A percentile compares a stretch with the other conserved stretches of the same genome.
Conservation (phyloP, 805 yeast species). For the Nakazawaea wickerhamii region DNA sequence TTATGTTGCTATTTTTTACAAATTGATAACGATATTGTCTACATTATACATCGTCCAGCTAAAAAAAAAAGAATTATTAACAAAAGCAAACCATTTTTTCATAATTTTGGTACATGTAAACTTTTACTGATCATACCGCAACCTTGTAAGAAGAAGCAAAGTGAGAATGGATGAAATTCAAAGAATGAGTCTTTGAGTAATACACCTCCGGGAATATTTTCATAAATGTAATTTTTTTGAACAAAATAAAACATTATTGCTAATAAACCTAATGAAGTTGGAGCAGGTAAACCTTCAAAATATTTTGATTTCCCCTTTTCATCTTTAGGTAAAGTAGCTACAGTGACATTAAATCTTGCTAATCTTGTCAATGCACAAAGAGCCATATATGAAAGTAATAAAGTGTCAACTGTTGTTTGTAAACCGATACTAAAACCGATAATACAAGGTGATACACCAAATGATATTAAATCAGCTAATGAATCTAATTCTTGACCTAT, state of each 20-base stretch:
- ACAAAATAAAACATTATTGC: conserved; percentile 66
- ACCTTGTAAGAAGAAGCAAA: conserved; percentile 71
- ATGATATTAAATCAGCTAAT: conserved; percentile 88
- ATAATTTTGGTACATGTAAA: conserved; percentile 85
- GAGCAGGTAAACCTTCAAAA: conserved; percentile 96
- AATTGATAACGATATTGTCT: too few species aligned
- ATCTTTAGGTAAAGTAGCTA: conserved; percentile 89
- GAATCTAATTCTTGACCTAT: conserved; percentile 98
- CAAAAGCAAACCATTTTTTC: not conserved
- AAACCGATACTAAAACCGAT: conserved; percentile 90
- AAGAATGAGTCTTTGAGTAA: conserved; percentile 46
- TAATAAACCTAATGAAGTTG: conserved; percentile 77
- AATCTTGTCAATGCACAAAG: conserved; percentile 90
- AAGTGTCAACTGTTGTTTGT: conserved; percentile 75
- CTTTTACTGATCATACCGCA: conserved; percentile 90
- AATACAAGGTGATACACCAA: conserved; percentile 93
- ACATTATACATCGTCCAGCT: too few species aligned
- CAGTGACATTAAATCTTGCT: conserved; percentile 94
- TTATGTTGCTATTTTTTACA: too few species aligned
- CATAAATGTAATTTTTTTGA: conserved; percentile 33
- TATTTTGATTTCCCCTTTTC: conserved; percentile 78
- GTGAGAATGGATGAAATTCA: conserved; percentile 71
- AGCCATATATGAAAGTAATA: conserved; percentile 76
- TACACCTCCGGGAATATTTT: conserved; percentile 62
- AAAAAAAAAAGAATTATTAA: too few species aligned